Evolutionary conservation across 495 filamentous ascomycete genomes (phyloP), one percentile per base, ranked within the genome.

Genomic region (Penicillium waksmanii): DNA sequence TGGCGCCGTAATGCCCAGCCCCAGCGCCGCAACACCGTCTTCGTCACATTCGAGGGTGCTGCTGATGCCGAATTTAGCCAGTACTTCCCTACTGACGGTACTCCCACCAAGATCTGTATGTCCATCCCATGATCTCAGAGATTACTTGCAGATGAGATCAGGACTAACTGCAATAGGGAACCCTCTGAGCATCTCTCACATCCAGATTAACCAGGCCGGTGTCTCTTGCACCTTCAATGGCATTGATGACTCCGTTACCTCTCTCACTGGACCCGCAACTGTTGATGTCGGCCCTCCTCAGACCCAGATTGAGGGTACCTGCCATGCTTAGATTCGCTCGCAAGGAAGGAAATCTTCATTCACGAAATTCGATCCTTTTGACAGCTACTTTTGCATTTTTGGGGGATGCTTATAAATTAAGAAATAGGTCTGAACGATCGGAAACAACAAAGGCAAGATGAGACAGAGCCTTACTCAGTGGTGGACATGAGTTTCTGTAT

Each of bases 211-310:
- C 19, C 17, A 21, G 5, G 19, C 21, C 9, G 59, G 55, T 33
- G 51, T 52, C 13, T 34, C 54, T 34, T 65, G 62, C 40, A 34
- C 17, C 5, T 65, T 65, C 40, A 55, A 49, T 21, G 62, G 63
- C 17, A 31, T 65, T 36, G 59, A 65, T 35, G n/a, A 58, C 36
- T 58, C 54, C 19, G 40, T 62, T 8, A 65, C 63, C 27, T 42
- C 51, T n/a, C 35, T 58, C n/a, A 33, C n/a, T 38, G 63, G 63
- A 51, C 53, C 55, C 3, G n/a, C 46, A 15, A 53, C 56, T 13
- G 55, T 62, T 36, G 58, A 65, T 55, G 58, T 65, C 33, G 63
- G 63, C 23, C 62, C 62, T 27, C 58, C 62, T 6, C 62, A 65
- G 51, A 62, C 62, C 7, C 62, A 66, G 56, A 13, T 63, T 31